A percentile compares a stretch with the other conserved stretches of the same genome.
Conservation (phyloP, 23 red algal species). For the Cyanidiococcus yangmingshanensis region DNA sequence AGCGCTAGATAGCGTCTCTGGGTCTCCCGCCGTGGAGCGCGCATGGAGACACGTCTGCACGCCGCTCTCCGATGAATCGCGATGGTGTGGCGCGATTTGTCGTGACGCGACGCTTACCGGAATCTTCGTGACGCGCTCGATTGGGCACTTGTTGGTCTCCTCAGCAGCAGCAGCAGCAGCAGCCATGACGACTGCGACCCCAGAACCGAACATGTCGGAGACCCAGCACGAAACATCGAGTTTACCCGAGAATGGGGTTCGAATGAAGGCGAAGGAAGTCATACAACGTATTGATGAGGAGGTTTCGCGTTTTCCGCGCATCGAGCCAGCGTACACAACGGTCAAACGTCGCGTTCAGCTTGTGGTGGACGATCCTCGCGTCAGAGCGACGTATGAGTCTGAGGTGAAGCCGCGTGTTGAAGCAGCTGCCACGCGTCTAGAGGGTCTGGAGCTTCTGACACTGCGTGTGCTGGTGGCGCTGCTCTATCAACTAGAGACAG, state of each 20-base stretch:
- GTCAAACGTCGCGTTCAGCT: conserved; percentile 2
- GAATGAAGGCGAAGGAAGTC: neutral
- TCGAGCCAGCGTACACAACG: conserved; percentile 4
- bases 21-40: too few relatives aligned
- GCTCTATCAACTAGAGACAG: neutral
- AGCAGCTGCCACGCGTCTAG: neutral
- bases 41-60: too few relatives aligned
- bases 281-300: neutral
- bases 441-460: neutral
- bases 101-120: too few relatives aligned
- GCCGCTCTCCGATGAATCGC: too few relatives aligned
- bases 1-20: too few relatives aligned
- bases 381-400: neutral
- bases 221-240: too few relatives aligned
- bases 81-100: too few relatives aligned
- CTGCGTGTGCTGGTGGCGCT: neutral
- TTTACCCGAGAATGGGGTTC: neutral
- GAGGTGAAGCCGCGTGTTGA: conserved; percentile 6
- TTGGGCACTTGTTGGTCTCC: too few relatives aligned
- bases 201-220: too few relatives aligned
- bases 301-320: neutral
- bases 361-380: neutral
- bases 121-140: too few relatives aligned
- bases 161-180: too few relatives aligned
- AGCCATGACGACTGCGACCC: too few relatives aligned